Percentiles rank a stretch among this genome's conserved stretches.
phyloP scores from a whole-genome alignment of 164 flowering plant genomes.

The Amborella trichopoda region DNA sequence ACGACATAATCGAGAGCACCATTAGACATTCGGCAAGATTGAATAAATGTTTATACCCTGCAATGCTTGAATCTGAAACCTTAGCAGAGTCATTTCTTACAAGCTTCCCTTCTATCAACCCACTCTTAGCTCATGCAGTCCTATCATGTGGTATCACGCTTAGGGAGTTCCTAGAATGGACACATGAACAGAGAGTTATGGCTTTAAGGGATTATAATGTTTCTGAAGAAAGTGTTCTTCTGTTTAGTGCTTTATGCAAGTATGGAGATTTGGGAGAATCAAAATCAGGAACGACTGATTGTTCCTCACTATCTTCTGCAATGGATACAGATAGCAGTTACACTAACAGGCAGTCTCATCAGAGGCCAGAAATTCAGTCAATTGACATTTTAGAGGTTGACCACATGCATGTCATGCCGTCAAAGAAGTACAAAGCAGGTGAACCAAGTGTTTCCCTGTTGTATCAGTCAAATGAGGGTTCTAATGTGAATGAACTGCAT shows the following conservation, averaged over 20 bases:
- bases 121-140: slow-evolving; percentile 84
- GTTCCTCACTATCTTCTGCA: slow-evolving; percentile 78
- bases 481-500: too few relatives aligned
- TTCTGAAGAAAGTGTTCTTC: slow-evolving; percentile 51
- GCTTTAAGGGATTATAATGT: slow-evolving; percentile 41
- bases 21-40: slow-evolving; percentile 28
- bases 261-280: slow-evolving; percentile 81
- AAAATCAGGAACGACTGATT: slow-evolving; percentile 80
- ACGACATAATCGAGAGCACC: slow-evolving; percentile 62
- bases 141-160: slow-evolving; percentile 52
- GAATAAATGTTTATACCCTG: slow-evolving; percentile 34
- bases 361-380: slow-evolving; percentile 19
- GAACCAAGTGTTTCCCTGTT: slow-evolving; percentile 12
- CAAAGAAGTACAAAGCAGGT: slow-evolving; percentile 13
- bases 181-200: slow-evolving; percentile 33
- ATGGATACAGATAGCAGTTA: slow-evolving; percentile 39
- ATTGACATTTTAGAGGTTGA: slow-evolving; percentile 17
- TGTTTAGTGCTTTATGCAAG: slow-evolving; percentile 54
- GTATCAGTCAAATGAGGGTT: too few relatives aligned
- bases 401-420: slow-evolving; percentile 11
- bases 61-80: slow-evolving; percentile 81
- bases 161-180: slow-evolving; percentile 42
- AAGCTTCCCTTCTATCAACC: slow-evolving; percentile 80
- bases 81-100: slow-evolving; percentile 86
- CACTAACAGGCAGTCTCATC: slow-evolving; percentile 20